Evolutionary conservation across 2,329 filamentous ascomycete genomes (phyloP).

Genomic region (Aspergillus tamarii): DNA sequence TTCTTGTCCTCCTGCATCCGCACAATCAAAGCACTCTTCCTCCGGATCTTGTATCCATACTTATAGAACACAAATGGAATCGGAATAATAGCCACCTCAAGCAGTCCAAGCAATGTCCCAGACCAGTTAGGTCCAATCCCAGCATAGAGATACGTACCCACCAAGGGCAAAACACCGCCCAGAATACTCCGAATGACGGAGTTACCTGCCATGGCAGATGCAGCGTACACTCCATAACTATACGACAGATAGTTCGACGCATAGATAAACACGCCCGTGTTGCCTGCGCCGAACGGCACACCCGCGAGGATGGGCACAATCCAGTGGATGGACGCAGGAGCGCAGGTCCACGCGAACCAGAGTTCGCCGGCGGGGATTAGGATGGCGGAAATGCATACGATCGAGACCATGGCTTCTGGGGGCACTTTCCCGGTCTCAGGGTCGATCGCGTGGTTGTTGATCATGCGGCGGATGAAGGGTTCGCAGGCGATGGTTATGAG

Average conservation of each 20-base stretch:
- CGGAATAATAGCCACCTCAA: constrained; percentile 75
- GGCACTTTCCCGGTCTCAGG: constrained; percentile 71
- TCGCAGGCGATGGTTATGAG: constrained; percentile 57
- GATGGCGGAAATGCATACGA: constrained; percentile 77
- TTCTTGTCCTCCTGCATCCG: constrained; percentile 60
- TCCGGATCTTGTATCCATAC: constrained; percentile 60
- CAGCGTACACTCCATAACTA: constrained; percentile 79
- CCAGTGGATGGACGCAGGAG: constrained; percentile 77
- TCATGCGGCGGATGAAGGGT: constrained; percentile 74
- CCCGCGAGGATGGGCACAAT: constrained; percentile 78
- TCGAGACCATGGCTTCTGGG: constrained; percentile 79
- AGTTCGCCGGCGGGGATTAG: constrained; percentile 78
- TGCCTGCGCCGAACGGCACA: constrained; percentile 77
- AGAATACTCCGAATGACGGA: constrained; percentile 72
- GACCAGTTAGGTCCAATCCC: constrained; percentile 76
- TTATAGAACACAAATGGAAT: constrained; percentile 79
- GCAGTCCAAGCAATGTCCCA: constrained; percentile 71
- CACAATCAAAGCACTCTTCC: constrained; percentile 58
- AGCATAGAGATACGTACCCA: constrained; percentile 72
- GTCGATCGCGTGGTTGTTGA: constrained; percentile 75
- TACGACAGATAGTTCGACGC: constrained; percentile 77
- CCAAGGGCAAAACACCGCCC: constrained; percentile 78
- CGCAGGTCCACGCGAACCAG: constrained; percentile 85
- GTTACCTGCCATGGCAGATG: constrained; percentile 79
- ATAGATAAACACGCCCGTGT: constrained; percentile 80